Evolutionary conservation across 352 stramenopile genomes (phyloP).

Genomic region (Pythium phragmitis): DNA sequence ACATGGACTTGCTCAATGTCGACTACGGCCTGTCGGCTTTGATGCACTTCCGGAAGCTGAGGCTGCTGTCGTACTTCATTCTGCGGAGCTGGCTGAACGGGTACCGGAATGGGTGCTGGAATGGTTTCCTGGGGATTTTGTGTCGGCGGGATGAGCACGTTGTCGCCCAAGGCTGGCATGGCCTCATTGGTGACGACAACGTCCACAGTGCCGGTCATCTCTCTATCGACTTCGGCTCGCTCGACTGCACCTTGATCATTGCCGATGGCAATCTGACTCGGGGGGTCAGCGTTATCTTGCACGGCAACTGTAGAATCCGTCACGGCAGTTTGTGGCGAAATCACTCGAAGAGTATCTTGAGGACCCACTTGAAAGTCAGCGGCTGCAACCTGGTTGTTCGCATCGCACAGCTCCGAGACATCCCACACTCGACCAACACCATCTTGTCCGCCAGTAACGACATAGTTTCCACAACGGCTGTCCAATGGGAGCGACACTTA

Average conservation of each 20-base stretch:
- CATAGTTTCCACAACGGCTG: conserved; percentile 69
- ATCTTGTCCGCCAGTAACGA: conserved; percentile 92
- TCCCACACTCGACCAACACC: conserved; percentile 86
- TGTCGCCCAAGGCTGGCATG: not conserved
- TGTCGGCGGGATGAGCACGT: not conserved
- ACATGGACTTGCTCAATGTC: conserved; percentile 22
- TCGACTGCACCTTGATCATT: not conserved
- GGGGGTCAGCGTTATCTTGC: not conserved
- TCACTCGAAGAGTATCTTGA: conserved; percentile 5
- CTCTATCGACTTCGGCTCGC: not conserved
- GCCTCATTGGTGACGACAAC: not conserved
- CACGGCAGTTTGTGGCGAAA: not conserved
- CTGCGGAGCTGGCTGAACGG: not conserved
- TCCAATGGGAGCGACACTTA: conserved; percentile 8
- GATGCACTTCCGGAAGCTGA: conserved; percentile 21
- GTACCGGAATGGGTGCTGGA: not conserved
- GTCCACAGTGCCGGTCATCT: not conserved
- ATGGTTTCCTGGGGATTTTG: not conserved
- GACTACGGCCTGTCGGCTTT: conserved; percentile 13
- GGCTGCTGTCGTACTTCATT: conserved; percentile 20
- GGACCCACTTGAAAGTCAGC: conserved; percentile 20
- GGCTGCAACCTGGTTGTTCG: conserved; percentile 13
- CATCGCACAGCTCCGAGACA: conserved; percentile 32
- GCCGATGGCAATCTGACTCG: not conserved
- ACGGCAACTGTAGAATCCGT: not conserved